Conservation (phyloP, 305 asterid genomes). For the Fraxinus sp. region DNA sequence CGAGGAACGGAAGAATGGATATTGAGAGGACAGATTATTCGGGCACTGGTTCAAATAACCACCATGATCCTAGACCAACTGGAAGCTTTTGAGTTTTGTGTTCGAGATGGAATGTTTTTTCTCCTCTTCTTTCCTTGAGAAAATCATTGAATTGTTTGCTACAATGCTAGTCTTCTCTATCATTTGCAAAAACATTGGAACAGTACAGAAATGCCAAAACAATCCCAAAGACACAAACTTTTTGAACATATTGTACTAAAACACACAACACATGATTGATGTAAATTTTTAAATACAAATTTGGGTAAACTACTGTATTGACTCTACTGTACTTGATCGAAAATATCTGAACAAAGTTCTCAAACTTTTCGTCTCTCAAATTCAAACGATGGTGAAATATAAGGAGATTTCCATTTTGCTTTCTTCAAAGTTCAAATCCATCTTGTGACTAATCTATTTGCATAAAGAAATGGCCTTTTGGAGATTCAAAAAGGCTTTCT, state of each 20-base stretch:
- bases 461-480: constrained; percentile 48
- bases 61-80: constrained; percentile 50
- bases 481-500: constrained; percentile 56
- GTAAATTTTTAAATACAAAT: not conserved
- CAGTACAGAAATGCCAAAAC: not conserved
- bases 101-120: not conserved
- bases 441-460: constrained; percentile 9
- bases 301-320: not conserved
- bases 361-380: not conserved
- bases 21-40: constrained; percentile 41
- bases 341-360: not conserved
- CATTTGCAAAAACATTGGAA: not conserved
- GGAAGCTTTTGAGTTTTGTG: constrained; percentile 12
- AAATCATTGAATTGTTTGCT: not conserved
- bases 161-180: not conserved
- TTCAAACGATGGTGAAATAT: not conserved
- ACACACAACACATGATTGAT: not conserved
- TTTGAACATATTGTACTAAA: not conserved
- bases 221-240: not conserved
- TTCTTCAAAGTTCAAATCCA: not conserved
- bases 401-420: not conserved
- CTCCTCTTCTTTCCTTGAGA: not conserved
- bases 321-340: not conserved
- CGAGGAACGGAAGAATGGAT: constrained; percentile 26
- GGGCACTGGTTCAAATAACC: constrained; percentile 52